phyloP scores from a whole-genome alignment of 441 rosid species.

The Hypseocharis bilobata region DNA sequence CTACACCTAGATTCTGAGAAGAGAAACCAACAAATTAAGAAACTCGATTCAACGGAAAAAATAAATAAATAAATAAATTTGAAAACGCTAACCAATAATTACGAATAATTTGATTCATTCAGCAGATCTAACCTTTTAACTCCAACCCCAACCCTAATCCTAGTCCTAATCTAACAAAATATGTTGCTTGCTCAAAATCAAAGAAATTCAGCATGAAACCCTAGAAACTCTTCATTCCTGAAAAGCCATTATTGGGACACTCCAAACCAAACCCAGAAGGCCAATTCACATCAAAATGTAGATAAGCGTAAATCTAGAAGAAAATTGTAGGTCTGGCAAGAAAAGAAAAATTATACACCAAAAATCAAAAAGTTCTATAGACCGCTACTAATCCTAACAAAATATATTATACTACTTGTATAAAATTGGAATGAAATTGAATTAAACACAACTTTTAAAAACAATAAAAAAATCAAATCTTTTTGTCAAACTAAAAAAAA shows the following conservation, averaged over 20 bases:
- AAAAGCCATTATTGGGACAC: background rate
- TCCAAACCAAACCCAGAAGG: conserved; percentile 8
- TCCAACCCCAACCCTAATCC: conserved; percentile 17
- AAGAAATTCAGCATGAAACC: conserved; percentile 16
- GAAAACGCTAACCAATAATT: conserved; percentile 16
- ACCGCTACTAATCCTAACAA: too few species aligned
- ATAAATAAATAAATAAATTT: conserved; percentile 11
- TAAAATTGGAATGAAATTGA: too few species aligned
- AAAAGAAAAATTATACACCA: background rate
- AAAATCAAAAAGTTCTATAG: background rate
- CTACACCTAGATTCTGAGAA: conserved; percentile 26
- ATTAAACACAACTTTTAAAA: too few species aligned
- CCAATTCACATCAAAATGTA: background rate
- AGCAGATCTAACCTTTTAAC: conserved; percentile 38
- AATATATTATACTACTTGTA: too few species aligned
- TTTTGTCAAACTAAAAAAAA: too few species aligned
- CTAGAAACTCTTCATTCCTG: conserved; percentile 14
- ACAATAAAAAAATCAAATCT: too few species aligned
- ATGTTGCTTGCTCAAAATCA: conserved; percentile 12
- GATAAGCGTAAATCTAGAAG: conserved; percentile 42
- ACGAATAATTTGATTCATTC: conserved; percentile 10
- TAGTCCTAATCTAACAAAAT: conserved; percentile 27
- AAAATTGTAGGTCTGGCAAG: conserved; percentile 16
- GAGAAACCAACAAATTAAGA: conserved; percentile 8
- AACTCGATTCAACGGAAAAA: conserved; percentile 6